Conservation (phyloP, 1,284 basidiomycete species). For the Phylloboletellus chloephorus region DNA sequence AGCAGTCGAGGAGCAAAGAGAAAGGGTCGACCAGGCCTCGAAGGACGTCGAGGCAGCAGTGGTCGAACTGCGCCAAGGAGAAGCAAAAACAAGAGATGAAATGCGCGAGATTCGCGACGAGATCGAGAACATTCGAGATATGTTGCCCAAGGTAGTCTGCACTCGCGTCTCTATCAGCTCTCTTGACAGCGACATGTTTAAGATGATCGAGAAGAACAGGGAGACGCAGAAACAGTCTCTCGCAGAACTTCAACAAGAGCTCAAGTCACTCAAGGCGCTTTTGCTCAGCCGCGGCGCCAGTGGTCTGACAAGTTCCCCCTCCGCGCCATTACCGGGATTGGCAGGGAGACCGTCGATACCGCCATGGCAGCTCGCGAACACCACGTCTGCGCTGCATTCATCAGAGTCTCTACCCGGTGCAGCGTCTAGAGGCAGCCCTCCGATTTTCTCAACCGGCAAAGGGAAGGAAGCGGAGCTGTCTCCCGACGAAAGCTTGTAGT, state of each 20-base stretch:
- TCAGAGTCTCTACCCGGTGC: slow-evolving; percentile 22
- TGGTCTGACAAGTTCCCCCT: slow-evolving; percentile 43
- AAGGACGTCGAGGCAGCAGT: slow-evolving; percentile 79
- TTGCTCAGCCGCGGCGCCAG: slow-evolving; percentile 59
- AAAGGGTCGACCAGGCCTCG: slow-evolving; percentile 72
- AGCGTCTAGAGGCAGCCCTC: slow-evolving; percentile 14
- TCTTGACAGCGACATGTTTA: slow-evolving; percentile 7
- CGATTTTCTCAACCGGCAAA: slow-evolving; percentile 35
- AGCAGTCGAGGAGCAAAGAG: slow-evolving; percentile 80
- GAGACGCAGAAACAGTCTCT: slow-evolving; percentile 76
- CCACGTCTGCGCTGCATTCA: slow-evolving; percentile 18
- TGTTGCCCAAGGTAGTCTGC: slow-evolving; percentile 76
- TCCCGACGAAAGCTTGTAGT: slow-evolving; percentile 17
- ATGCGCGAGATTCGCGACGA: slow-evolving; percentile 91
- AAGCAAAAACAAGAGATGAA: slow-evolving; percentile 79
- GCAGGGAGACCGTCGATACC: slow-evolving; percentile 72
- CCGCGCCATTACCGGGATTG: slow-evolving; percentile 44
- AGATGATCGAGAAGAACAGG: slow-evolving; percentile 95
- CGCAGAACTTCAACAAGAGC: slow-evolving; percentile 85
- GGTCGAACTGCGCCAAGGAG: slow-evolving; percentile 71
- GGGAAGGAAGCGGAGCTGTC: slow-evolving; percentile 40
- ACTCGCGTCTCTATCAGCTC: slow-evolving; percentile 1
- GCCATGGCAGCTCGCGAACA: slow-evolving; percentile 73
- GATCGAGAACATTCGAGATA: slow-evolving; percentile 83
- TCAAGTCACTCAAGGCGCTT: slow-evolving; percentile 92